phyloP scores from a whole-genome alignment of 208 protist species.

The Leishmania braziliensis region DNA sequence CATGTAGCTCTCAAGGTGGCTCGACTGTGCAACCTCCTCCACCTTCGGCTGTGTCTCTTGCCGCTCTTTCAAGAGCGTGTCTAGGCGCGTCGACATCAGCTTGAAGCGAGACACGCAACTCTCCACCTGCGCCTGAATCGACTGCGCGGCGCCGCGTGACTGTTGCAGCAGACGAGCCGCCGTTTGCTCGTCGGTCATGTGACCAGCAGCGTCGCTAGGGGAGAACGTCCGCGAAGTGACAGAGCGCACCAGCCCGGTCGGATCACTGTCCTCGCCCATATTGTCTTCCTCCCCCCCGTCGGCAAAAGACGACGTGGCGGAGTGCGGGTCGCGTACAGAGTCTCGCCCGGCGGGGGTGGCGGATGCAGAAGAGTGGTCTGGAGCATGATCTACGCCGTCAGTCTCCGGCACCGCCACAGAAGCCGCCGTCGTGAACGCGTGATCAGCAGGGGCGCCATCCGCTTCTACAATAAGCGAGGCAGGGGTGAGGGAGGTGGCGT shows the following conservation, averaged over 20 bases:
- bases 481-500: conserved; percentile 1
- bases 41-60: conserved; percentile 22
- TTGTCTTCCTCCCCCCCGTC: conserved; percentile 2
- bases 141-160: conserved; percentile 17
- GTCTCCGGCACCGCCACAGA: background rate
- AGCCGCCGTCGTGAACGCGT: background rate
- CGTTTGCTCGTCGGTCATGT: conserved; percentile 11
- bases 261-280: conserved; percentile 1
- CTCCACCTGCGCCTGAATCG: conserved; percentile 26
- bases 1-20: conserved; percentile 10
- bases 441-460: background rate
- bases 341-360: conserved; percentile 20
- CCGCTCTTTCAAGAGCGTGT: conserved; percentile 20
- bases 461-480: background rate
- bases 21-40: conserved; percentile 25
- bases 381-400: background rate
- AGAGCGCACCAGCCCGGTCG: conserved; percentile 23
- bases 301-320: conserved; percentile 11
- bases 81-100: conserved; percentile 24
- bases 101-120: conserved; percentile 22
- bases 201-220: conserved; percentile 10
- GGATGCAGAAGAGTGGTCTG: conserved; percentile 13
- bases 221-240: background rate
- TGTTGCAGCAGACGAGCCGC: conserved; percentile 24
- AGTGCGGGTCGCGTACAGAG: conserved; percentile 12